A percentile compares a stretch with the other conserved stretches of the same genome.
These are phyloP conservation scores for Geotrichum candidum DNA, from an alignment of 1,139 yeast genomes.

Conservation along the genomic window DNA sequence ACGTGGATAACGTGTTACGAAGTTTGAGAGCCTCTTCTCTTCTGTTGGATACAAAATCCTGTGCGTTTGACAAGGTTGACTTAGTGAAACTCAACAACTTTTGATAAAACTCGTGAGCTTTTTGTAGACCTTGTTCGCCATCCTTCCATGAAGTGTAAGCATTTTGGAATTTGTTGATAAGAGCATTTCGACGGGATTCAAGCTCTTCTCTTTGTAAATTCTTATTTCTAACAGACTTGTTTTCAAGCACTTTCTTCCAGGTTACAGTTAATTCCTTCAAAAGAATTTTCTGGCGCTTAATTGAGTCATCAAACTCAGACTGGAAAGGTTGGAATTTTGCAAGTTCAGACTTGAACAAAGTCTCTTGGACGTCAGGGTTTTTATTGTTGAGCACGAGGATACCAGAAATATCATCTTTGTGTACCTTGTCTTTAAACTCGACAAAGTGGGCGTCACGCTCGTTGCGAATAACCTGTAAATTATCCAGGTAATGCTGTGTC, in stretches of 20 bases:
- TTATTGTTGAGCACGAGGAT: constrained; percentile 64
- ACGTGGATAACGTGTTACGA: constrained; percentile 17
- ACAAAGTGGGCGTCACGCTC: constrained; percentile 58
- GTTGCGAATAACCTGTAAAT: constrained; percentile 45
- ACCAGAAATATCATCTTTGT: constrained; percentile 80
- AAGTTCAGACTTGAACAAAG: constrained; percentile 66
- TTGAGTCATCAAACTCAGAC: constrained; percentile 60
- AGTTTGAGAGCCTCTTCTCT: constrained; percentile 32
- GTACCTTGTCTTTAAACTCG: constrained; percentile 65
- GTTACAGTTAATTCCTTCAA: constrained; percentile 51
- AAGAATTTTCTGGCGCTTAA: constrained; percentile 54
- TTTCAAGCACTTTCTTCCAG: constrained; percentile 53
- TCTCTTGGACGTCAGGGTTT: constrained; percentile 49
- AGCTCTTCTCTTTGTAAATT: constrained; percentile 37
- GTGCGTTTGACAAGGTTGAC: constrained; percentile 37
- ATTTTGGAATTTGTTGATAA: constrained; percentile 45
- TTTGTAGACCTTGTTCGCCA: constrained; percentile 52
- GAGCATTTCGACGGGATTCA: constrained; percentile 37
- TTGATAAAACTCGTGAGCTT: constrained; percentile 60
- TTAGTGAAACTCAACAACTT: constrained; percentile 46
- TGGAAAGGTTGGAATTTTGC: constrained; percentile 70
- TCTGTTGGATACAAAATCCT: constrained; percentile 36
- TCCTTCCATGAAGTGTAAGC: constrained; percentile 51
- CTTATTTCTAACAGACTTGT: constrained; percentile 36
- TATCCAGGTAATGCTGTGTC: constrained; percentile 41